These are phyloP conservation scores for Leishmania turanica DNA, from an alignment of 208 protist genomes.

Conservation along the genomic window DNA sequence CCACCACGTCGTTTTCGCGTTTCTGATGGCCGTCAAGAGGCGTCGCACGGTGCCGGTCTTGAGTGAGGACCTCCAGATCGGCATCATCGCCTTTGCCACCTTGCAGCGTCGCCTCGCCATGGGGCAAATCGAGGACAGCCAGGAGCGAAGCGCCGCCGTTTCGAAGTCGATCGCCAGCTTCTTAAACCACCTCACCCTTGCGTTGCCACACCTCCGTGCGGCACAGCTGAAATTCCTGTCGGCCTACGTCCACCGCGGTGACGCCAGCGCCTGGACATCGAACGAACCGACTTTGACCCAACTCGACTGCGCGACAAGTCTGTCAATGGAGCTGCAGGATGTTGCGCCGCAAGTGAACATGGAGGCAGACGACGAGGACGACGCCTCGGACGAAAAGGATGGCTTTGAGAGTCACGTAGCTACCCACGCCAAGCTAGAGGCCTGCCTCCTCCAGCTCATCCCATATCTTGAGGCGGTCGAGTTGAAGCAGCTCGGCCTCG, in stretches of 20 bases:
- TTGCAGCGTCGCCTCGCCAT: constrained; percentile 25
- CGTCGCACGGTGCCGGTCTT: constrained; percentile 5
- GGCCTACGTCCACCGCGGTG: background rate
- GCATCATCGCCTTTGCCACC: constrained; percentile 10
- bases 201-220: background rate
- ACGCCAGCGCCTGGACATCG: background rate
- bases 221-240: background rate
- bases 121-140: background rate
- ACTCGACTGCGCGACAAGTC: background rate
- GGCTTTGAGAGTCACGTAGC: background rate
- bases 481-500: constrained; percentile 55
- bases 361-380: background rate
- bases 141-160: background rate
- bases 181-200: background rate
- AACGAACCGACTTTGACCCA: background rate
- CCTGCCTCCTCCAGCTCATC: constrained; percentile 28
- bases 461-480: constrained; percentile 33
- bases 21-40: constrained; percentile 34
- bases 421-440: constrained; percentile 16
- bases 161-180: constrained; percentile 1
- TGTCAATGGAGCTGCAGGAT: background rate
- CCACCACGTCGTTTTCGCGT: constrained; percentile 40
- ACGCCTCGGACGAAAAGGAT: background rate
- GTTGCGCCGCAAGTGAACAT: background rate
- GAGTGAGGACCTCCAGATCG: constrained; percentile 27